Percentiles rank a stretch among this genome's conserved stretches.
Conservation (phyloP, 139 green algal species). For the Chlamydomonas sp. region DNA sequence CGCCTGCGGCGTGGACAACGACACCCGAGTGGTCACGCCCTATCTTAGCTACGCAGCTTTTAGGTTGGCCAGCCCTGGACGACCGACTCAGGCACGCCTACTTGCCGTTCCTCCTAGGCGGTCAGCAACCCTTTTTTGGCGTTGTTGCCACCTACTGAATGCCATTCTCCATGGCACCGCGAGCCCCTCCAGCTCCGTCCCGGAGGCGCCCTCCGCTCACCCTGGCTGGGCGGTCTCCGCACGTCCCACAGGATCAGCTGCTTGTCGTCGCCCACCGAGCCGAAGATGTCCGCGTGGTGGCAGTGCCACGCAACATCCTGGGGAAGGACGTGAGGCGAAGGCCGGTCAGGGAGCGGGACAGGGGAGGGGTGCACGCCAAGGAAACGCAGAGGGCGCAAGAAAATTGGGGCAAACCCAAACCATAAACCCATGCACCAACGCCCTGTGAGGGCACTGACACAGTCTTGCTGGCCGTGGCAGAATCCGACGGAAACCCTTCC, state of each 20-base stretch:
- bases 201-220: constrained; percentile 27
- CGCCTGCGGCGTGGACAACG: constrained; percentile 38
- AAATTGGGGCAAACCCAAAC: too few species aligned
- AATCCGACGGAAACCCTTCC: too few species aligned
- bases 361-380: not conserved
- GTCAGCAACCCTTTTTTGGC: too few species aligned
- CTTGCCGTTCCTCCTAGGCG: too few species aligned
- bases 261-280: constrained; percentile 96
- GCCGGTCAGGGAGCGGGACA: not conserved
- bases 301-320: constrained; percentile 98
- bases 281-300: constrained; percentile 92
- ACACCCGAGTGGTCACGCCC: not conserved
- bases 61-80: too few species aligned
- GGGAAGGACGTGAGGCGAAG: constrained; percentile 13
- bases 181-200: too few species aligned
- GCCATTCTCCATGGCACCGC: not conserved
- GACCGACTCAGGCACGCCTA: too few species aligned
- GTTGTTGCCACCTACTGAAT: not conserved
- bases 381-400: too few species aligned
- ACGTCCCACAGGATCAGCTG: constrained; percentile 97
- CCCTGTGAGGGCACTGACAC: too few species aligned
- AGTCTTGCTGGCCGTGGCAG: too few species aligned
- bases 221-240: constrained; percentile 62
- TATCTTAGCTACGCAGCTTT: too few species aligned
- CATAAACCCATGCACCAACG: too few species aligned